These are phyloP conservation scores for Fragaria iinumae DNA, from an alignment of 306 rosid species.

Conservation along the genomic window DNA sequence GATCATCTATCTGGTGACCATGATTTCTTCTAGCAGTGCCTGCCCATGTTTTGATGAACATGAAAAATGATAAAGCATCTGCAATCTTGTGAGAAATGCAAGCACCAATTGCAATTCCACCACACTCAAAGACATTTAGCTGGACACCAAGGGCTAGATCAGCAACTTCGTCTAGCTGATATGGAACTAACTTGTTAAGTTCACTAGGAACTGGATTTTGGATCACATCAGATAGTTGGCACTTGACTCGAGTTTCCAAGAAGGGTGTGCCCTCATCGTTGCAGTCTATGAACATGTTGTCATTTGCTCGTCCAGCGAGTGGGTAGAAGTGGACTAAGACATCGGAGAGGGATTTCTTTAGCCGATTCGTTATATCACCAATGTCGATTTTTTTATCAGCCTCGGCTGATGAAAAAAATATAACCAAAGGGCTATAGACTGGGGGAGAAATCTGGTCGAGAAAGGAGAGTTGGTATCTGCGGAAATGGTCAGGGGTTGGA, in stretches of 20 bases:
- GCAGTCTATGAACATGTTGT: slow-evolving; percentile 34
- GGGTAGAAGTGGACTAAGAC: slow-evolving; percentile 41
- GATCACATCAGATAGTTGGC: slow-evolving; percentile 33
- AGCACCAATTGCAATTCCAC: slow-evolving; percentile 48
- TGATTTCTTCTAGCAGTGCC: slow-evolving; percentile 27
- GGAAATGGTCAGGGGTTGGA: slow-evolving; percentile 32
- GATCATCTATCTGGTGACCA: background rate
- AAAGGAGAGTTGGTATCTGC: slow-evolving; percentile 47
- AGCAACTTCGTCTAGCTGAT: slow-evolving; percentile 33
- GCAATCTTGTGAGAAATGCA: slow-evolving; percentile 60
- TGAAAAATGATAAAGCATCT: slow-evolving; percentile 43
- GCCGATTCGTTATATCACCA: slow-evolving; percentile 23
- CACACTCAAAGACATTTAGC: slow-evolving; percentile 48
- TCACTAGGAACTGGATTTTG: slow-evolving; percentile 35
- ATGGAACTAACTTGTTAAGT: slow-evolving; percentile 47
- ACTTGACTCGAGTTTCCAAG: slow-evolving; percentile 38
- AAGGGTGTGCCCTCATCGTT: slow-evolving; percentile 50
- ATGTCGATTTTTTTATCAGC: background rate
- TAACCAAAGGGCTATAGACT: slow-evolving; percentile 29
- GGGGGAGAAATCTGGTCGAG: slow-evolving; percentile 49
- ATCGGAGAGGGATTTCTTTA: slow-evolving; percentile 49
- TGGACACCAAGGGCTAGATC: slow-evolving; percentile 47
- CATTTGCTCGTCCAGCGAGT: slow-evolving; percentile 40
- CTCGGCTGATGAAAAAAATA: slow-evolving; percentile 26
- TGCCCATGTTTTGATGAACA: slow-evolving; percentile 46